Conservation (phyloP, 225 moss, liverwort and hornwort species). For the Antitrichia curtipendula region DNA sequence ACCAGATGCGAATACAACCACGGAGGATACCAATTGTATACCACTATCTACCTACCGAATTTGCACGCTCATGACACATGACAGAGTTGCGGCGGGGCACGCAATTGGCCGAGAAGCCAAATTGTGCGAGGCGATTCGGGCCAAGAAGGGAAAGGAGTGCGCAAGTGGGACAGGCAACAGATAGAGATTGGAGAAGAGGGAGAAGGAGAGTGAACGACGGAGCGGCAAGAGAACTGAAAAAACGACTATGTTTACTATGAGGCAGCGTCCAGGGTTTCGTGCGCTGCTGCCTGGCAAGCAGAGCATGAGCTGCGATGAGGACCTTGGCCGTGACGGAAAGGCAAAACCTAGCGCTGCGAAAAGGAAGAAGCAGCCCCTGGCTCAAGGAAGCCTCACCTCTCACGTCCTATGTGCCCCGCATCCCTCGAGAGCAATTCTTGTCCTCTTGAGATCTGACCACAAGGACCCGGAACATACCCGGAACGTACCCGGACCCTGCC, state of each 20-base stretch:
- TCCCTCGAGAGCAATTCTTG: not conserved
- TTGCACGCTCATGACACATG: not conserved
- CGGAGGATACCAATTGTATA: not conserved
- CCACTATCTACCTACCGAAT: not conserved
- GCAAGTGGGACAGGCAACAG: not conserved
- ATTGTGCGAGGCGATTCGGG: not conserved
- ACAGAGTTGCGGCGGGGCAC: not conserved
- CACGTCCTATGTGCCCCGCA: not conserved
- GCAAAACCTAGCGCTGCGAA: constrained; percentile 5
- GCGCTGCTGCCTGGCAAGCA: not conserved
- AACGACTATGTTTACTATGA: not conserved
- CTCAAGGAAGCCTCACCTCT: not conserved
- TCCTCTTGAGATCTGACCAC: not conserved
- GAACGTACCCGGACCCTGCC: not conserved
- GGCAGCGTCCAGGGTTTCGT: not conserved
- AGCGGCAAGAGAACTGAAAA: not conserved
- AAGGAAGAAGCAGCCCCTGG: not conserved
- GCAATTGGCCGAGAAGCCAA: not conserved
- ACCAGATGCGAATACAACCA: not conserved
- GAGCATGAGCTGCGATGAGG: not conserved
- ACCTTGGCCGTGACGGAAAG: not conserved
- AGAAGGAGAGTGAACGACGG: not conserved
- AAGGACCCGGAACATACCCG: not conserved
- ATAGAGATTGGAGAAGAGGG: not conserved
- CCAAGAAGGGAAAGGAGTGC: not conserved